phyloP scores from a whole-genome alignment of 495 filamentous ascomycete species.

The Tuber calosporum region DNA sequence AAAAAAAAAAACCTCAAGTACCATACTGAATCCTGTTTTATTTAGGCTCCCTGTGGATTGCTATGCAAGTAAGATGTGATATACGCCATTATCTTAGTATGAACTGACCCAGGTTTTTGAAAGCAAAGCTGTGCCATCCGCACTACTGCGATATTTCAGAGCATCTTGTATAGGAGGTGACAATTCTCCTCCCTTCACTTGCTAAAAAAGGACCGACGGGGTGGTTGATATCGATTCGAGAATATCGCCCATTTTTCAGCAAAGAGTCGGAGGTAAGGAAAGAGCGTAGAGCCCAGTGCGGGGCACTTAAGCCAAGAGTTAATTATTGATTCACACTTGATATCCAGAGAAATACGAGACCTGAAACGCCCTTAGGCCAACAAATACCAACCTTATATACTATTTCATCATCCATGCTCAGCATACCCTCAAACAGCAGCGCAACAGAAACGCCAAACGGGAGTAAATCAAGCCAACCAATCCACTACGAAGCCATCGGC shows the following conservation, averaged over 20 bases:
- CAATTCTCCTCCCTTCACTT: not conserved
- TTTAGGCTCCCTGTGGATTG: not conserved
- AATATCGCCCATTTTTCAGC: not conserved
- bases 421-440: not conserved
- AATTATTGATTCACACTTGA: not conserved
- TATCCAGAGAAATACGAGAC: not conserved
- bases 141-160: not conserved
- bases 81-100: not conserved
- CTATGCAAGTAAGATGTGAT: not conserved
- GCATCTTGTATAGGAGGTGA: not conserved
- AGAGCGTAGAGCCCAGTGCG: not conserved
- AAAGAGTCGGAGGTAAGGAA: not conserved
- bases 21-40: not conserved
- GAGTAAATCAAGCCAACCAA: not conserved
- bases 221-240: not conserved
- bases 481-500: not conserved
- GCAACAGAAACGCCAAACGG: not conserved
- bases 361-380: too few species aligned
- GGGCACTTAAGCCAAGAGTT: not conserved
- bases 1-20: too few species aligned
- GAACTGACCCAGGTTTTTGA: not conserved
- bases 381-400: not conserved
- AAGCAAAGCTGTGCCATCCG: not conserved
- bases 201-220: not conserved
- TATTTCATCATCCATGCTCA: not conserved